These are phyloP conservation scores for Dictyostelium firmibasis DNA, from an alignment of 78 protist species.

Conservation along the genomic window DNA sequence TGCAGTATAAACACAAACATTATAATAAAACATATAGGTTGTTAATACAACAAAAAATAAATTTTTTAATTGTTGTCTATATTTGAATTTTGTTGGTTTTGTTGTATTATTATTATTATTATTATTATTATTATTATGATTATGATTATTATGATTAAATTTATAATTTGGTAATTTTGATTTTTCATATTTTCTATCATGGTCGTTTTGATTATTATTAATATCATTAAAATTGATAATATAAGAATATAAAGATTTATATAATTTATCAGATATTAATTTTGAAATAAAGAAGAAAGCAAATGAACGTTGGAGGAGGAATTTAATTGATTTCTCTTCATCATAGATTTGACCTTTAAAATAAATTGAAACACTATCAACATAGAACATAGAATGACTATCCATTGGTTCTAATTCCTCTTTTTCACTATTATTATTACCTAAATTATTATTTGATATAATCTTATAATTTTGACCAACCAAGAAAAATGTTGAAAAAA, in stretches of 20 bases:
- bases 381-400: background rate
- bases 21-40: background rate
- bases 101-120: background rate
- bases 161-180: background rate
- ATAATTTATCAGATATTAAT: background rate
- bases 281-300: background rate
- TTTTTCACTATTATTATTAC: background rate
- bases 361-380: background rate
- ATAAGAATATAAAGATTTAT: background rate
- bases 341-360: constrained; percentile 9
- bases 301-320: constrained; percentile 16
- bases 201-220: background rate
- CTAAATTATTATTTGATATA: background rate
- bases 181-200: background rate
- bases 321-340: constrained; percentile 20
- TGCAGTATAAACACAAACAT: background rate
- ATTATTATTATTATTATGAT: background rate
- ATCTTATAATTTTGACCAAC: background rate
- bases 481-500: background rate
- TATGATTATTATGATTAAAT: background rate
- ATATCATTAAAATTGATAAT: background rate
- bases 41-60: background rate
- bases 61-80: background rate
- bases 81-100: background rate
- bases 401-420: background rate